Percentiles rank a stretch among this genome's conserved stretches.
Evolutionary conservation across 768 basidiomycete species (phyloP).

Genomic region (Collybiopsis luxurians): DNA sequence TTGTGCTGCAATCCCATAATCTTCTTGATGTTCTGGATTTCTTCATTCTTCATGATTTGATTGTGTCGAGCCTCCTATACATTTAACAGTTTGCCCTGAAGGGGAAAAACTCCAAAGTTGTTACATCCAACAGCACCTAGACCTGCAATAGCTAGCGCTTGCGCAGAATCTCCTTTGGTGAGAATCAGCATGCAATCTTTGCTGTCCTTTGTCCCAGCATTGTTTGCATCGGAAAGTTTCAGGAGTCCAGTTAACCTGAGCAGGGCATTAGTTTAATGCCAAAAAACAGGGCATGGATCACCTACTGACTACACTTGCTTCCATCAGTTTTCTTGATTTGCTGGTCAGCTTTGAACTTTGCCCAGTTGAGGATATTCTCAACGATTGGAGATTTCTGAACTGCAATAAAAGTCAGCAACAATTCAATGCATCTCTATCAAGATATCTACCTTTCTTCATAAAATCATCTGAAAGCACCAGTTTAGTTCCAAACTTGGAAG

Average conservation of each 20-base stretch:
- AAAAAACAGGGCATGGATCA: neutral
- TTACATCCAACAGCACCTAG: conserved; percentile 94
- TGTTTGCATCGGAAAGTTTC: conserved; percentile 96
- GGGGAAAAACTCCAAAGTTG: conserved; percentile 95
- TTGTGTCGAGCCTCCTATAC: conserved; percentile 96
- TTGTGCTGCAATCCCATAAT: conserved; percentile 96
- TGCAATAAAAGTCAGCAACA: conserved; percentile 24
- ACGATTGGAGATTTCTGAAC: conserved; percentile 88
- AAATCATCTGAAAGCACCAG: conserved; percentile 87
- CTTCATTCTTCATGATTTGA: conserved; percentile 97
- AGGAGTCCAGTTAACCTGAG: conserved; percentile 82
- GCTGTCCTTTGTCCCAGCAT: conserved; percentile 83
- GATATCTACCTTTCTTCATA: conserved; percentile 82
- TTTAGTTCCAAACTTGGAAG: conserved; percentile 89
- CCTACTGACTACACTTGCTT: conserved; percentile 78
- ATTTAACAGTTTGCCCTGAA: conserved; percentile 95
- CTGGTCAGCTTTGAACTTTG: conserved; percentile 95
- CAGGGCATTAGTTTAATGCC: neutral
- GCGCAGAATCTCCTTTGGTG: conserved; percentile 99
- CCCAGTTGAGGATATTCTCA: conserved; percentile 92
- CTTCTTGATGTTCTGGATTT: conserved; percentile 96
- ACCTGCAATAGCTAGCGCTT: conserved; percentile 92
- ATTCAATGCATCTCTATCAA: neutral
- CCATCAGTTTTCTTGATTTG: conserved; percentile 97
- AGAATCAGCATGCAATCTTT: conserved; percentile 90